These are phyloP conservation scores for Phytophthora litchii DNA, from an alignment of 352 stramenopile species.

Conservation along the genomic window DNA sequence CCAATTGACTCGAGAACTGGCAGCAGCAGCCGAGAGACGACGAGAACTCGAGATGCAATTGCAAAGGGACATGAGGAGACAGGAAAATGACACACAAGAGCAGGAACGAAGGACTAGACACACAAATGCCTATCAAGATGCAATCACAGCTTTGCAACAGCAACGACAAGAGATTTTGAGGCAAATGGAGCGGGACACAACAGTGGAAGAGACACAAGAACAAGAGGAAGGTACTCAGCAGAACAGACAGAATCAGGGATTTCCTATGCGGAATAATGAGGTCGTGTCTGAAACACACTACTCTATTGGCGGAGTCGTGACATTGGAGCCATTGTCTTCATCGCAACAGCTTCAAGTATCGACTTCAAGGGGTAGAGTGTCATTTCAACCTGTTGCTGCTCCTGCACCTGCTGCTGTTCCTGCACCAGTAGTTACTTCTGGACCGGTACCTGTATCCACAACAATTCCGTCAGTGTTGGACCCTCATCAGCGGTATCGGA, in stretches of 20 bases:
- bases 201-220: conserved; percentile 6
- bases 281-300: conserved; percentile 40
- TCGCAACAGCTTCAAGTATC: conserved; percentile 8
- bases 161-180: conserved; percentile 49
- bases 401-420: no score
- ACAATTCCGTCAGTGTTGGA: conserved; percentile 4
- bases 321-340: conserved; percentile 43
- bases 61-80: conserved; percentile 35
- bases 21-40: conserved; percentile 35
- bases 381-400: conserved; percentile 9
- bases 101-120: conserved; percentile 7
- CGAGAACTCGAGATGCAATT: conserved; percentile 47
- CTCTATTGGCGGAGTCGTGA: conserved; percentile 66
- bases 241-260: not conserved
- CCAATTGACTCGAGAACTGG: conserved; percentile 47
- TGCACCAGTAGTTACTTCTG: not conserved
- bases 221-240: not conserved
- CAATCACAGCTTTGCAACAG: conserved; percentile 51
- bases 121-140: conserved; percentile 30
- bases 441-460: not conserved
- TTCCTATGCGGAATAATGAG: not conserved
- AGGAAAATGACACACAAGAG: conserved; percentile 1
- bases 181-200: conserved; percentile 49
- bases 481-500: conserved; percentile 18
- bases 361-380: conserved; percentile 15